Percentiles rank a stretch among this genome's conserved stretches.
These are phyloP conservation scores for Telfairia occidentalis DNA, from an alignment of 331 rosid genomes.

Conservation along the genomic window DNA sequence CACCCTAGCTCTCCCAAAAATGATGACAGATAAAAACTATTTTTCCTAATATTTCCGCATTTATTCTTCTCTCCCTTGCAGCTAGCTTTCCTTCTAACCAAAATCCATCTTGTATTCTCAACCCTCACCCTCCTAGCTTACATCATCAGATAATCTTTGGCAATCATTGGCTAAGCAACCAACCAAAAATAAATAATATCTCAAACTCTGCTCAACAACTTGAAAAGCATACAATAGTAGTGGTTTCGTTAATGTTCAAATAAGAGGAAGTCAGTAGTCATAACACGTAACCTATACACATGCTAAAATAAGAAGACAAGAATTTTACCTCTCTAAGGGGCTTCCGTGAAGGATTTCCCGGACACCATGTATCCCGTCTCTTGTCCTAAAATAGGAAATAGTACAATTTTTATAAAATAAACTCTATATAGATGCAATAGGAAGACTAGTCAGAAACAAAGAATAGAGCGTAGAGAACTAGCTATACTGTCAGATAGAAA, in stretches of 20 bases:
- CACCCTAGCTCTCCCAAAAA: neutral
- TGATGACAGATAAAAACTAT: neutral
- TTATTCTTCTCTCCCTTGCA: neutral
- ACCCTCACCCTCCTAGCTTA: neutral
- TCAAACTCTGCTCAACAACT: neutral
- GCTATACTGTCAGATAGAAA: neutral
- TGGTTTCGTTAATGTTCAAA: neutral
- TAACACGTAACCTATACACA: neutral
- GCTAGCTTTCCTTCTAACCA: neutral
- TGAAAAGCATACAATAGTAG: neutral
- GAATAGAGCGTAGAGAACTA: neutral
- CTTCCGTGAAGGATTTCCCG: slow-evolving; percentile 47
- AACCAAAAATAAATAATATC: neutral
- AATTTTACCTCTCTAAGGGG: slow-evolving; percentile 39
- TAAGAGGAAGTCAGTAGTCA: neutral
- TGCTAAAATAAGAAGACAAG: neutral
- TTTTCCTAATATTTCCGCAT: neutral
- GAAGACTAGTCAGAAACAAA: neutral
- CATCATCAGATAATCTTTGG: neutral
- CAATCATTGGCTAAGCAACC: slow-evolving; percentile 3
- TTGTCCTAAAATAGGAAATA: slow-evolving; percentile 50
- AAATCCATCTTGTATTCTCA: neutral
- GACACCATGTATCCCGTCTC: slow-evolving; percentile 94
- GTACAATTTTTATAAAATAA: slow-evolving; percentile 1
- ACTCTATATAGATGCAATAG: neutral